phyloP scores from a whole-genome alignment of 805 yeast species.

The Kodamaea leandrae region DNA sequence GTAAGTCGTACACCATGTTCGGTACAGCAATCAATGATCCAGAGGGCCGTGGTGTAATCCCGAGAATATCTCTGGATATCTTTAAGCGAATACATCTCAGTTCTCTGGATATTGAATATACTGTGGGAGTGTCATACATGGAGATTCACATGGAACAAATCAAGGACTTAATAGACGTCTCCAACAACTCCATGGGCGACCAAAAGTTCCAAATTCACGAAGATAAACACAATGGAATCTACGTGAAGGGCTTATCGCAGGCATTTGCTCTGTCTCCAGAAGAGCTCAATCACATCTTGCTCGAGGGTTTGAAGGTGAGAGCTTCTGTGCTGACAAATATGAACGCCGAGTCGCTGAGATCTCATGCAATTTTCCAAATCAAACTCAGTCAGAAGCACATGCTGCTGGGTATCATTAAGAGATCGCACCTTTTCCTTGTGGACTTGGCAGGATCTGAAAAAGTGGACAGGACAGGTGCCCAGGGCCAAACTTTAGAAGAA shows the following conservation, averaged over 20 bases:
- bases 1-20: constrained; percentile 76
- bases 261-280: constrained; percentile 55
- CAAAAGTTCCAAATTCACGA: constrained; percentile 56
- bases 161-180: constrained; percentile 58
- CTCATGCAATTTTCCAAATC: constrained; percentile 77
- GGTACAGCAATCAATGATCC: constrained; percentile 43
- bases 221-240: constrained; percentile 59
- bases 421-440: constrained; percentile 67
- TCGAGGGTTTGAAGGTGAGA: constrained; percentile 56
- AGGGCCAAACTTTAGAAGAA: constrained; percentile 73
- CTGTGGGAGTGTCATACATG: constrained; percentile 68
- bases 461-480: constrained; percentile 72
- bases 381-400: constrained; percentile 59
- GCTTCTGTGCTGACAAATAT: constrained; percentile 61
- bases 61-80: constrained; percentile 64
- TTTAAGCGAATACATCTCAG: constrained; percentile 52
- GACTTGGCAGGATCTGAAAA: constrained; percentile 90
- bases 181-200: constrained; percentile 14
- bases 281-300: constrained; percentile 58
- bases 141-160: constrained; percentile 81
- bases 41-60: constrained; percentile 60
- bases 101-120: constrained; percentile 54
- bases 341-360: constrained; percentile 73
- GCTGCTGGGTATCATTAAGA: constrained; percentile 54
- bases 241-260: constrained; percentile 67